Evolutionary conservation across 2,329 filamentous ascomycete species (phyloP).

Genomic region (Cryphonectria carpinicola): DNA sequence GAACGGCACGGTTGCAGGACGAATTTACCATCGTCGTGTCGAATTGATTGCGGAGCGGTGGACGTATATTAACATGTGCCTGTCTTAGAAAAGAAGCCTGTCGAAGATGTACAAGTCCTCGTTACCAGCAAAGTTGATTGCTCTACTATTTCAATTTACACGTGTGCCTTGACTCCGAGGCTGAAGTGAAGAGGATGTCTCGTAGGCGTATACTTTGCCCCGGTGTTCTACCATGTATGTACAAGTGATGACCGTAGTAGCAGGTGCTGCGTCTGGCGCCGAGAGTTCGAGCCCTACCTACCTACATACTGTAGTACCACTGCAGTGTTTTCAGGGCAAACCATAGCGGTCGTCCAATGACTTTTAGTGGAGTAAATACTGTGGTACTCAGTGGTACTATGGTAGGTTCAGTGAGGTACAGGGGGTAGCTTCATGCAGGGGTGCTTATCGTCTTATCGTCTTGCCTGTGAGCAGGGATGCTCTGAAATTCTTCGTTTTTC

Average conservation of each 20-base stretch:
- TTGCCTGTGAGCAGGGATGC: neutral
- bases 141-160: no score
- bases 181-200: neutral
- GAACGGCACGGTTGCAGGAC: neutral
- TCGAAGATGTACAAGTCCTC: no score
- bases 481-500: neutral
- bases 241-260: no score
- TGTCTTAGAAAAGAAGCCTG: neutral
- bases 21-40: neutral
- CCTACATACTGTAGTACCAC: no score
- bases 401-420: neutral
- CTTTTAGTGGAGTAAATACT: neutral
- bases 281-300: no score
- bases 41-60: neutral
- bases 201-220: neutral
- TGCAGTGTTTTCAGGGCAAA: no score
- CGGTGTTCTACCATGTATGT: neutral
- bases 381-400: no score
- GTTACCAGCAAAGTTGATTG: neutral
- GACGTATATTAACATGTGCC: neutral
- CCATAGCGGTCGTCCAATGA: neutral
- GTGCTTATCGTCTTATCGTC: neutral
- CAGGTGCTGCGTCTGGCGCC: no score
- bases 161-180: neutral
- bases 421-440: conserved; percentile 3